phyloP scores from a whole-genome alignment of 1,284 basidiomycete species.

The Leucoagaricus sp. region DNA sequence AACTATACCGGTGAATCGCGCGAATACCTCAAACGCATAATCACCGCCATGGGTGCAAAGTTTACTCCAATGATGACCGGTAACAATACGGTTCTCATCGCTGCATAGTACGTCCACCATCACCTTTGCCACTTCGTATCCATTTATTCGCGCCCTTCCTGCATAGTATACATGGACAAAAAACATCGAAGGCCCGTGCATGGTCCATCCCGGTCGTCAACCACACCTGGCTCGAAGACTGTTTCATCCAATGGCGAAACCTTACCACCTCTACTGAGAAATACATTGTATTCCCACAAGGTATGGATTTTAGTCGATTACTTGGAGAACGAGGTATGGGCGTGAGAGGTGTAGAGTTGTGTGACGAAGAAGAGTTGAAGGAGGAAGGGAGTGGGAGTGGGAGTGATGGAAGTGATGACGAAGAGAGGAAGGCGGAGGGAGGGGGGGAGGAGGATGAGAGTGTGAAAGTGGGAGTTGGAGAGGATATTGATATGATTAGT shows the following conservation, averaged over 20 bases:
- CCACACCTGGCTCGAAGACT: slow-evolving; percentile 89
- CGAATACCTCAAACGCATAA: slow-evolving; percentile 85
- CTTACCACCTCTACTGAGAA: slow-evolving; percentile 60
- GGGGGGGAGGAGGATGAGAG: slow-evolving; percentile 14
- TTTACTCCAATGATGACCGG: slow-evolving; percentile 82
- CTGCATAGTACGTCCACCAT: slow-evolving; percentile 64
- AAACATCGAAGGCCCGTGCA: slow-evolving; percentile 69
- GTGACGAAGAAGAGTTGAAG: slow-evolving; percentile 23
- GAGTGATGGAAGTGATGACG: slow-evolving; percentile 17
- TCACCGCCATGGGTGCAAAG: slow-evolving; percentile 72
- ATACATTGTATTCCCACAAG: slow-evolving; percentile 67
- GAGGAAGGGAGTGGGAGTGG: slow-evolving; percentile 21
- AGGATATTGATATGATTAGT: slow-evolving; percentile 14
- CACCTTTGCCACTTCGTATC: neutral
- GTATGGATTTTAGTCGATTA: slow-evolving; percentile 64
- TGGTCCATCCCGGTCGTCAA: slow-evolving; percentile 90
- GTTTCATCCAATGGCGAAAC: slow-evolving; percentile 76
- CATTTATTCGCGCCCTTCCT: neutral
- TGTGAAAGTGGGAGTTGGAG: slow-evolving; percentile 10
- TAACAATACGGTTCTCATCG: slow-evolving; percentile 78
- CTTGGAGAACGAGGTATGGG: slow-evolving; percentile 57
- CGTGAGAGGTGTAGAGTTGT: slow-evolving; percentile 24
- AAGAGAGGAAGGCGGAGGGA: slow-evolving; percentile 7
- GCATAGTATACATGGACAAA: slow-evolving; percentile 63
- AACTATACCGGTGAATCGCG: slow-evolving; percentile 86